Base-by-base conservation (phyloP, 352 stramenopile species). In the Globisporangium polare region DNA sequence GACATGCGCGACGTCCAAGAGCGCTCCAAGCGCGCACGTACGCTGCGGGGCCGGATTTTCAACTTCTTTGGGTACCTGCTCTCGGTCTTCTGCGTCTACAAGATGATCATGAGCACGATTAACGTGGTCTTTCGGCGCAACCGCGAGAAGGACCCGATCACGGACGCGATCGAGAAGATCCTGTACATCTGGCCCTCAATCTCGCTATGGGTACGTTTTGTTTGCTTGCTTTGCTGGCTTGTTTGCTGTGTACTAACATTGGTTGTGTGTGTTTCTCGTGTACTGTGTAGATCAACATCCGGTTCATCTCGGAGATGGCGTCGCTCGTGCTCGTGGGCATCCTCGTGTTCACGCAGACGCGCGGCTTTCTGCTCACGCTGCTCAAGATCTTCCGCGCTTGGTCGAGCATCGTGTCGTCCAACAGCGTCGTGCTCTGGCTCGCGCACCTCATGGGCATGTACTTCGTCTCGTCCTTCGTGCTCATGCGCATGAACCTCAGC, bases 401-500 rank as follows among this genome's bases (percentile, higher is more conserved):
- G 67, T 94, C 85, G 6, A 91, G 77, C 65, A 92, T 80, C 46
- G 83, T 91, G 20, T 92, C 83, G 3, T 91, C 82, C 37, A 92
- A 92, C 60, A 91, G 83, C 53, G 81, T 92, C 63, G 85, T 91
- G 41, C 73, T 94, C 3, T 92, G 76, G 79, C 71, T 94, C 29
- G 85, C 85, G 17, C 80, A 94, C 39, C 73, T 94, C 43, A 94
- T 91, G 85, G 85, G 85, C 15, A 94, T 91, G 83, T 94, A 94
- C 68, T 94, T 94, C 62, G 78, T 94, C 35, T 94, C 85, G 31
- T 91, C 85, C 2, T 94, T 94, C 50, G 83, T 94, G 45, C 74
- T 94, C 62, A 94, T 94, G 85, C 80, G 85, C 24, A 92, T 94
- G 85, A 94, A 94, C 63, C 74, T 94, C 41, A 89, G 81, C 41